Conservation (phyloP, 345 rosid species). For the Populus nigra region DNA sequence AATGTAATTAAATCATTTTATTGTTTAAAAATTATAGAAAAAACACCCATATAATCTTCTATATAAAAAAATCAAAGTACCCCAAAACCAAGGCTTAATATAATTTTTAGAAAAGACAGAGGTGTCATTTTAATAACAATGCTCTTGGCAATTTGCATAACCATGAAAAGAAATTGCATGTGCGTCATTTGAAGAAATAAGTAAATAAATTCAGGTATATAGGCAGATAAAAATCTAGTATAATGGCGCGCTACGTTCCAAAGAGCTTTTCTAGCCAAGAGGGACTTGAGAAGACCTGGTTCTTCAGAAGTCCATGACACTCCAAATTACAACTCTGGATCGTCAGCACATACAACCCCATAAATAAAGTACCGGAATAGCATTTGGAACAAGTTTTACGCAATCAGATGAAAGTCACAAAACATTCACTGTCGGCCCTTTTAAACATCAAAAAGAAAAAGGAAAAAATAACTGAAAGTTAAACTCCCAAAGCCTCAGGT, state of each 20-base stretch:
- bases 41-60: no score
- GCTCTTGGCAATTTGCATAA: not conserved
- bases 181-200: not conserved
- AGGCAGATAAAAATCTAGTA: not conserved
- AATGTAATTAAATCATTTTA: no score
- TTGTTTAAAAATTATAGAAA: no score
- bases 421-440: not conserved
- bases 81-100: no score
- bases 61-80: no score
- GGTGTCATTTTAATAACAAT: no score
- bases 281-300: not conserved
- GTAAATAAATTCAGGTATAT: not conserved
- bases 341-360: not conserved
- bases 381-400: not conserved
- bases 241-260: not conserved
- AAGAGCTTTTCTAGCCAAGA: not conserved
- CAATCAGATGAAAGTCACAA: not conserved
- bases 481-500: not conserved
- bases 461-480: not conserved
- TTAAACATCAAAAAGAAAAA: not conserved
- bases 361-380: not conserved
- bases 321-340: not conserved
- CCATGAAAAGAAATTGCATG: not conserved
- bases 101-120: no score
- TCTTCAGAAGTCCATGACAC: not conserved